phyloP scores from a whole-genome alignment of 148 eudicot genomes.

The Rhododendron henanense region DNA sequence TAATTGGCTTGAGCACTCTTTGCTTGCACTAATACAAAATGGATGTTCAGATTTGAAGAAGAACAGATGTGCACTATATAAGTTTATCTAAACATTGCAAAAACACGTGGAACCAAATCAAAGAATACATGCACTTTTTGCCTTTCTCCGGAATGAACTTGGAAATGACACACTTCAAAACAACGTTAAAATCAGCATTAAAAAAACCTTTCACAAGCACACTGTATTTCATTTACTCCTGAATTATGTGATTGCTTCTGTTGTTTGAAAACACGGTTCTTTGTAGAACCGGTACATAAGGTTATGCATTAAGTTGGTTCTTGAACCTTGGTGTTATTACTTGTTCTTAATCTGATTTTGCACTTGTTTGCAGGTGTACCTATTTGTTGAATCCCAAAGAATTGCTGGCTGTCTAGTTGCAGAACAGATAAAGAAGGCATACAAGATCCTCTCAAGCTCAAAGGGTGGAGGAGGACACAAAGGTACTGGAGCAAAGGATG shows the following conservation, averaged over 20 bases:
- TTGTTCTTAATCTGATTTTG: neutral
- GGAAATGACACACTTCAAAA: neutral
- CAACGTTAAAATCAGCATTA: neutral
- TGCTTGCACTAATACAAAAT: neutral
- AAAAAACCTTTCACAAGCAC: neutral
- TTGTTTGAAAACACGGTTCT: neutral
- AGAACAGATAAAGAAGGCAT: constrained; percentile 61
- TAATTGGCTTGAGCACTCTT: constrained; percentile 15
- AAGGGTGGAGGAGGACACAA: constrained; percentile 13
- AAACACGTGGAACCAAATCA: neutral
- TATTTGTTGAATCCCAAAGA: constrained; percentile 57
- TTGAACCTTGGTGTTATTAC: neutral
- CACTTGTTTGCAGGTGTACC: constrained; percentile 51
- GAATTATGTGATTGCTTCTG: neutral
- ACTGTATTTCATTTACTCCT: neutral
- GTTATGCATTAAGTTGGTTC: neutral
- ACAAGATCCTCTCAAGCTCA: constrained; percentile 41
- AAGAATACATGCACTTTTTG: neutral
- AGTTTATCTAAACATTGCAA: neutral
- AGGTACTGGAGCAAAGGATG: constrained; percentile 26
- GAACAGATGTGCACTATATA: no score
- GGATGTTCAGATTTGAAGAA: neutral
- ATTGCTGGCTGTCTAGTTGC: constrained; percentile 70
- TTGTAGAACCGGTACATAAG: neutral
- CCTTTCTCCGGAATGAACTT: neutral